Evolutionary conservation across 345 rosid species (phyloP).

Genomic region (Clausena lansium): DNA sequence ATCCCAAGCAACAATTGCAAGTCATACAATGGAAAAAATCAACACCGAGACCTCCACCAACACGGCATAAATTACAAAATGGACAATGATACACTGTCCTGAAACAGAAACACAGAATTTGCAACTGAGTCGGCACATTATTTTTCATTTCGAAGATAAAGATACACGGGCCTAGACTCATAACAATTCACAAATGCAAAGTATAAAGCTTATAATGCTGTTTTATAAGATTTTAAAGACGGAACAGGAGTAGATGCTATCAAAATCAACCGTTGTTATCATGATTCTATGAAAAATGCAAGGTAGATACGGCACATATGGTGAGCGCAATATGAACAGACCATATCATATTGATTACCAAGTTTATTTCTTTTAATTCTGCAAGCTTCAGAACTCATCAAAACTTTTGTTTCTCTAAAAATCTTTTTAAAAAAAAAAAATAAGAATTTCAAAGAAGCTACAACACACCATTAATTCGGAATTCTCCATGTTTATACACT

Average conservation of each 20-base stretch:
- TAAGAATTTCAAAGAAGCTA: not conserved
- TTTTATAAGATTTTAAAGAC: not conserved
- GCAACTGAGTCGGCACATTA: not conserved
- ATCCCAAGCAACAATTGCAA: conserved; percentile 84
- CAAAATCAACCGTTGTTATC: not conserved
- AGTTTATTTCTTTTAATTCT: not conserved
- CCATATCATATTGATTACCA: not conserved
- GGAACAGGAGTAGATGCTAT: not conserved
- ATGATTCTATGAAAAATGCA: not conserved
- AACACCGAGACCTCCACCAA: conserved; percentile 81
- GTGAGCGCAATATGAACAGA: not conserved
- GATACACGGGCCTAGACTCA: not conserved
- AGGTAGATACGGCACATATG: not conserved
- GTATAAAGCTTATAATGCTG: not conserved
- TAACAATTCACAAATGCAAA: not conserved
- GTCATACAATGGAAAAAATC: conserved; percentile 97
- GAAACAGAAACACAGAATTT: conserved; percentile 16
- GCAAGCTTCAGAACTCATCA: not conserved
- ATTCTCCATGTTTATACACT: not conserved
- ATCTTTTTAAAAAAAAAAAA: no score
- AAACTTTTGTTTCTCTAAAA: not conserved
- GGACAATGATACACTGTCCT: conserved; percentile 90
- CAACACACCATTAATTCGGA: not conserved
- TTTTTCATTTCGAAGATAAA: not conserved
- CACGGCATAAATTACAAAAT: conserved; percentile 90